phyloP scores from a whole-genome alignment of 73 alveolate genomes.

The Stentor roeselii region DNA sequence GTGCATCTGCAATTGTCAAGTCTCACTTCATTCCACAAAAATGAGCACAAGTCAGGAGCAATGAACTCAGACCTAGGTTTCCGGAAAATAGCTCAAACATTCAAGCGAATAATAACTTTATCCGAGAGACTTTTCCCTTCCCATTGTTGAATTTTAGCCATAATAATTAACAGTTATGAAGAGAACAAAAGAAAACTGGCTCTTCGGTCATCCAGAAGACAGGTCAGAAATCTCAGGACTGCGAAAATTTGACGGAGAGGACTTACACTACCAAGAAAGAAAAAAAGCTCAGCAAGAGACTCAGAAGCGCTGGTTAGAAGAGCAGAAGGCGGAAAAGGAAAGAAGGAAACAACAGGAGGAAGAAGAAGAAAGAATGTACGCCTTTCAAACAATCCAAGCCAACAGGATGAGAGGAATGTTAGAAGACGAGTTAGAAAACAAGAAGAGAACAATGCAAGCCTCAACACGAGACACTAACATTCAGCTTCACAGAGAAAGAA shows the following conservation, averaged over 20 bases:
- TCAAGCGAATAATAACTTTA: not conserved
- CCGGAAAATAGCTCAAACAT: not conserved
- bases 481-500: constrained; percentile 11
- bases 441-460: constrained; percentile 19
- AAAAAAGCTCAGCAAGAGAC: constrained; percentile 23
- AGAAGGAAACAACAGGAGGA: not conserved
- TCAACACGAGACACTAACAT: constrained; percentile 14
- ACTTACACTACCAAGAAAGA: constrained; percentile 25
- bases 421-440: constrained; percentile 27
- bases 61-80: not conserved
- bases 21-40: not conserved
- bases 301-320: constrained; percentile 26
- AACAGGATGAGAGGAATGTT: constrained; percentile 27
- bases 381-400: constrained; percentile 29
- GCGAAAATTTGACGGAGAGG: constrained; percentile 27
- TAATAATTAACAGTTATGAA: constrained; percentile 16
- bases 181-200: constrained; percentile 31
- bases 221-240: constrained; percentile 1
- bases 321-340: constrained; percentile 24
- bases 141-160: not conserved
- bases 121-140: not conserved
- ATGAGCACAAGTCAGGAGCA: not conserved
- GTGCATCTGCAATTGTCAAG: not conserved
- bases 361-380: constrained; percentile 33
- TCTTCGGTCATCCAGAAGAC: constrained; percentile 21